phyloP scores from a whole-genome alignment of 345 rosid species.

The Salix exigua region DNA sequence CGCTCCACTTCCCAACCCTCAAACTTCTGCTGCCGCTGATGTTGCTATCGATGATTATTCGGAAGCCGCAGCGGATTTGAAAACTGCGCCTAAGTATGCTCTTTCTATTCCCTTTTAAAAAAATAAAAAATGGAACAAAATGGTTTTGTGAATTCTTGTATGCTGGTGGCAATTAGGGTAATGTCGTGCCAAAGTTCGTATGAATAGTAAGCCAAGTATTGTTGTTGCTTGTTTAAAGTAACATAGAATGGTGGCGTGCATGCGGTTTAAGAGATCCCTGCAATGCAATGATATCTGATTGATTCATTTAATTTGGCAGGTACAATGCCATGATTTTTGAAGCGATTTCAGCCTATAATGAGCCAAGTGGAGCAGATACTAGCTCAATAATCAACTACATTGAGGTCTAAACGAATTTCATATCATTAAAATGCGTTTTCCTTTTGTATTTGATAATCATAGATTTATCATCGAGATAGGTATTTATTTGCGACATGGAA shows the following conservation, averaged over 20 bases:
- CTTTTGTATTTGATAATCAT: background rate
- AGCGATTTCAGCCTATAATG: constrained; percentile 60
- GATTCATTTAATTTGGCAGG: constrained; percentile 32
- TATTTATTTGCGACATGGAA: background rate
- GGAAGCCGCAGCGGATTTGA: constrained; percentile 17
- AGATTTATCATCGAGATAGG: background rate
- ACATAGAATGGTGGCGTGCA: background rate
- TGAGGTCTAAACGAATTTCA: constrained; percentile 40
- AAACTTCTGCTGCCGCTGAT: constrained; percentile 26
- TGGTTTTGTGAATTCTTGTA: background rate
- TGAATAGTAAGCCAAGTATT: background rate
- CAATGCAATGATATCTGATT: background rate
- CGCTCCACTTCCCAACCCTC: constrained; percentile 11
- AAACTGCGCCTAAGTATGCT: constrained; percentile 43
- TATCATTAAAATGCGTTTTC: background rate
- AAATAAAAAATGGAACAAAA: background rate
- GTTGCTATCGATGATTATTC: constrained; percentile 22
- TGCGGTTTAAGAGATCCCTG: background rate
- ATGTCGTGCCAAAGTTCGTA: background rate
- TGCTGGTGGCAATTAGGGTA: background rate
- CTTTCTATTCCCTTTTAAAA: background rate
- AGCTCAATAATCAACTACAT: constrained; percentile 59
- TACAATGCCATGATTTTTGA: constrained; percentile 69
- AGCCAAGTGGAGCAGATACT: constrained; percentile 59
- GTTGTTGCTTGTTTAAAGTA: background rate